Percentiles rank a stretch among this genome's conserved stretches.
Evolutionary conservation across 78 protist species (phyloP).

Genomic region (Dictyostelium firmibasis): DNA sequence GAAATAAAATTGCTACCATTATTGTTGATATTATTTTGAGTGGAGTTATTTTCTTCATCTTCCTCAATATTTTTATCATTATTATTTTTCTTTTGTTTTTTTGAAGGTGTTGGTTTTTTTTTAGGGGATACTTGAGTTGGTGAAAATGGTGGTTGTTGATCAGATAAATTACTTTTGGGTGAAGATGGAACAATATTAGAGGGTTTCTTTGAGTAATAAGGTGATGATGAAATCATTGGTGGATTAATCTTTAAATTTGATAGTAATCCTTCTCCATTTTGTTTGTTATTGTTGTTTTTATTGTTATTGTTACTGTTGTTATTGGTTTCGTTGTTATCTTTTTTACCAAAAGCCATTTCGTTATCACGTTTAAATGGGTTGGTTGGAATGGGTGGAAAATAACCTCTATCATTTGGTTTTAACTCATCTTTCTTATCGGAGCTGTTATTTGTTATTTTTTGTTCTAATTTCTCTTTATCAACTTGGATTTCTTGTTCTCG

Average conservation of each 20-base stretch:
- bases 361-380: background rate
- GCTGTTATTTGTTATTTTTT: too few species aligned
- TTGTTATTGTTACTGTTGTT: background rate
- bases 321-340: background rate
- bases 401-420: background rate
- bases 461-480: background rate
- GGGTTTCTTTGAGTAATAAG: background rate
- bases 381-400: constrained; percentile 2
- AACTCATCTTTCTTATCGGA: background rate
- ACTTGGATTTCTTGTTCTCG: background rate
- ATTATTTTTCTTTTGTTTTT: constrained; percentile 10
- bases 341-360: background rate
- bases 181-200: background rate
- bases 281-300: background rate
- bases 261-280: background rate
- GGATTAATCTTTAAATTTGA: constrained; percentile 16
- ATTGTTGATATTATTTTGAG: background rate
- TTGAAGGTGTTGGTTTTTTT: background rate
- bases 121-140: background rate
- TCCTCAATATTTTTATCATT: background rate
- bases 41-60: background rate
- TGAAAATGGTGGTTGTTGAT: constrained; percentile 8
- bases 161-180: background rate
- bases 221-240: background rate
- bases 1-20: background rate